Conservation (phyloP, 2,329 filamentous ascomycete species). For the Arthrobotrys conoides region DNA sequence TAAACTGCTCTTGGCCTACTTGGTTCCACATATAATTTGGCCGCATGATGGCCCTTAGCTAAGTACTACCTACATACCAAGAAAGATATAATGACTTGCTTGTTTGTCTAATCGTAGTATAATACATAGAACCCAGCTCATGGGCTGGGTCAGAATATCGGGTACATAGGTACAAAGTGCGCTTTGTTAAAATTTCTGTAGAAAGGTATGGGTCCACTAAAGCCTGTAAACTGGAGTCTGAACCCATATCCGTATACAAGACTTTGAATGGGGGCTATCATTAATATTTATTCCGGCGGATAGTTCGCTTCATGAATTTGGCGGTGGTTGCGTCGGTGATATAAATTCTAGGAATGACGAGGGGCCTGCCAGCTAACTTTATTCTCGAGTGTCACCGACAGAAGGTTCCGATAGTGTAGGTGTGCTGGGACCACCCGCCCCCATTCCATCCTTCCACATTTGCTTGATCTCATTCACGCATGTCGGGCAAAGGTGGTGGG, state of each 20-base stretch:
- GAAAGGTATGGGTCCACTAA: background rate
- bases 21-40: no score
- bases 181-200: background rate
- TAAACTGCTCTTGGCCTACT: no score
- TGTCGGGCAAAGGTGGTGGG: conserved; percentile 88
- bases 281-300: background rate
- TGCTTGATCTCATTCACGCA: conserved; percentile 78
- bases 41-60: no score
- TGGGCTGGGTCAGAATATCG: background rate
- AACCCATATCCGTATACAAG: background rate
- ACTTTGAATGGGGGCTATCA: background rate
- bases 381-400: background rate
- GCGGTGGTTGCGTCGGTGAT: background rate
- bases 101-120: conserved; percentile 12
- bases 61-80: no score
- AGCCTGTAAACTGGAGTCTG: background rate
- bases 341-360: background rate
- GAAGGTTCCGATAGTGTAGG: conserved; percentile 1
- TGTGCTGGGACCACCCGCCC: background rate
- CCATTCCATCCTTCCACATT: conserved; percentile 67
- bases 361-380: background rate
- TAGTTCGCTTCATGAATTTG: background rate
- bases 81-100: background rate
- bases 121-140: background rate
- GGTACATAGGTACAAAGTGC: conserved; percentile 16